Evolutionary conservation across 2,329 filamentous ascomycete species (phyloP).

Genomic region (Venturia pyrina): DNA sequence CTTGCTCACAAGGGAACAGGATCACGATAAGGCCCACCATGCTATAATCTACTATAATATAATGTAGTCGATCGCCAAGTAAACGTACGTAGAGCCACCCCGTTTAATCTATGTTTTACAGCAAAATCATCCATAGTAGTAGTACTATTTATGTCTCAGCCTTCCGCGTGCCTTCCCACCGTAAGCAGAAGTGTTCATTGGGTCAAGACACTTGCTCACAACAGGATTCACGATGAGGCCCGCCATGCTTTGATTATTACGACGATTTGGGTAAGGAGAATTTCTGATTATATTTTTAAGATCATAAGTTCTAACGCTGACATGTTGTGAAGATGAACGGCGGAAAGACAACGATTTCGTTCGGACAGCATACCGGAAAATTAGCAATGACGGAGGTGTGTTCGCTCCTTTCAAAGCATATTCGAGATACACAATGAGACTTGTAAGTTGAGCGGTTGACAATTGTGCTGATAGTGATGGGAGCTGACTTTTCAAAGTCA

Average conservation of each 20-base stretch:
- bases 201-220: no score
- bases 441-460: neutral
- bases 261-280: neutral
- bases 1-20: neutral
- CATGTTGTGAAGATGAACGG: slow-evolving; percentile 9
- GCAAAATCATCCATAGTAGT: no score
- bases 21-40: no score
- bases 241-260: neutral
- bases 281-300: neutral
- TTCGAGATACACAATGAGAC: slow-evolving; percentile 41
- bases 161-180: no score
- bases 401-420: slow-evolving; percentile 46
- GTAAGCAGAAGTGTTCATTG: no score
- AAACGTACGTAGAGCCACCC: no score
- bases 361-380: slow-evolving; percentile 52
- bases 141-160: no score
- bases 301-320: neutral
- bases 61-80: no score
- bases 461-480: slow-evolving; percentile 45
- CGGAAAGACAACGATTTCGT: slow-evolving; percentile 58
- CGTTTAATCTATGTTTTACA: no score
- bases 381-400: neutral
- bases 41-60: no score
- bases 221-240: neutral
- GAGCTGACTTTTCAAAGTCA: slow-evolving; percentile 53